Evolutionary conservation across 176 grass and related monocot species (phyloP).

Genomic region (Carex scoparia): DNA sequence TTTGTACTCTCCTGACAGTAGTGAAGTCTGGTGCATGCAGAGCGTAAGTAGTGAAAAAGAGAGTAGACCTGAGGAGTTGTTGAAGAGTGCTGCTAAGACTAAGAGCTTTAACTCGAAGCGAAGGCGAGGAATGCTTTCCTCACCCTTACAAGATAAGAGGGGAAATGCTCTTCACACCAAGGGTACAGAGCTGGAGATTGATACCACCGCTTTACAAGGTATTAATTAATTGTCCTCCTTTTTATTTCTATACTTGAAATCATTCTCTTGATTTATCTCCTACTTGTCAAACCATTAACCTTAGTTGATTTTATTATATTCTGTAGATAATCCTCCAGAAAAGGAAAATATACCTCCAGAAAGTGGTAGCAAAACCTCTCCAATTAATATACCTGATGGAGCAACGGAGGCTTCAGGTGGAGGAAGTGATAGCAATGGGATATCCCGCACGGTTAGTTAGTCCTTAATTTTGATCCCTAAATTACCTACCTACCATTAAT

Average conservation of each 20-base stretch:
- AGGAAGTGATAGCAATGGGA: too few species aligned
- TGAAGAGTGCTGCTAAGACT: too few species aligned
- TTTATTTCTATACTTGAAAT: neutral
- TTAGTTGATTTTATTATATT: neutral
- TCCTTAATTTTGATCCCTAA: too few species aligned
- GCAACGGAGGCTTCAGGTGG: neutral
- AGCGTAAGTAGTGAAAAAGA: slow-evolving; percentile 27
- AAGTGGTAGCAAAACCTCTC: neutral
- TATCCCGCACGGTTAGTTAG: too few species aligned
- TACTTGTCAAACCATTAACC: neutral
- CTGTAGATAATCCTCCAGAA: neutral
- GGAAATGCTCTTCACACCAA: slow-evolving; percentile 27
- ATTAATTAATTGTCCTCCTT: neutral
- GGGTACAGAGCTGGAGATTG: slow-evolving; percentile 20
- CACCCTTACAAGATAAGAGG: slow-evolving; percentile 47
- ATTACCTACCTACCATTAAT: neutral
- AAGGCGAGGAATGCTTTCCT: slow-evolving; percentile 37
- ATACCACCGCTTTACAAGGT: neutral
- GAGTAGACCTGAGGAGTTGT: slow-evolving; percentile 19
- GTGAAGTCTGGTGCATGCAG: slow-evolving; percentile 50
- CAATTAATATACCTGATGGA: neutral
- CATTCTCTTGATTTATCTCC: neutral
- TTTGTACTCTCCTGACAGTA: slow-evolving; percentile 40
- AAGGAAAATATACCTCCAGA: slow-evolving; percentile 8
- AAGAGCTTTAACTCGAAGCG: slow-evolving; percentile 34